Percentiles rank a stretch among this genome's conserved stretches.
Conservation (phyloP, 768 basidiomycete species). For the Strobilomyces dryophilus region DNA sequence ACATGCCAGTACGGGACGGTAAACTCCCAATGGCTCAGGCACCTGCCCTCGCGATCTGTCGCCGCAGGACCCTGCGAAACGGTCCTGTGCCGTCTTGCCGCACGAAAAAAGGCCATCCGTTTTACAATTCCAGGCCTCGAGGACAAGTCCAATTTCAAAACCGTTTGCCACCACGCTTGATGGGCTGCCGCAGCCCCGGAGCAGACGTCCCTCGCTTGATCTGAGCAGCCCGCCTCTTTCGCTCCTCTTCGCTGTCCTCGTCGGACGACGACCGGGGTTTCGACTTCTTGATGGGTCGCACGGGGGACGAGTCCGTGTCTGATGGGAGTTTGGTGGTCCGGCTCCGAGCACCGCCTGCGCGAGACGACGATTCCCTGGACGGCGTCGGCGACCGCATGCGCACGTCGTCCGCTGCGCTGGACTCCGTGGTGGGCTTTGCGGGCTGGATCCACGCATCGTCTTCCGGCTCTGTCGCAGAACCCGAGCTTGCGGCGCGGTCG, state of each 20-base stretch:
- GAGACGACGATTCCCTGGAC: constrained; percentile 10
- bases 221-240: constrained; percentile 39
- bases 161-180: constrained; percentile 71
- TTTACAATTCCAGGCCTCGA: not conserved
- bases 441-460: constrained; percentile 10
- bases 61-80: constrained; percentile 7
- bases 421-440: not conserved
- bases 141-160: constrained; percentile 43
- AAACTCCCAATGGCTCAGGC: constrained; percentile 1
- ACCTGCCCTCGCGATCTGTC: constrained; percentile 2
- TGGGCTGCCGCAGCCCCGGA: constrained; percentile 64
- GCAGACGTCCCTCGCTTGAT: constrained; percentile 38
- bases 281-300: constrained; percentile 44
- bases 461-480: constrained; percentile 30
- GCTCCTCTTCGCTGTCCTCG: constrained; percentile 57
- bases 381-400: constrained; percentile 22
- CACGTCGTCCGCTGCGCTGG: not conserved
- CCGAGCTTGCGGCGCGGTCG: constrained; percentile 12
- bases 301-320: constrained; percentile 54
- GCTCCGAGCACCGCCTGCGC: constrained; percentile 16
- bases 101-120: not conserved
- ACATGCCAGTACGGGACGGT: not conserved
- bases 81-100: not conserved
- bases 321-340: constrained; percentile 24
- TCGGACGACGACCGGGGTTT: constrained; percentile 43